These are phyloP conservation scores for Penicillium chermesinum DNA, from an alignment of 495 filamentous ascomycete species.

Conservation along the genomic window DNA sequence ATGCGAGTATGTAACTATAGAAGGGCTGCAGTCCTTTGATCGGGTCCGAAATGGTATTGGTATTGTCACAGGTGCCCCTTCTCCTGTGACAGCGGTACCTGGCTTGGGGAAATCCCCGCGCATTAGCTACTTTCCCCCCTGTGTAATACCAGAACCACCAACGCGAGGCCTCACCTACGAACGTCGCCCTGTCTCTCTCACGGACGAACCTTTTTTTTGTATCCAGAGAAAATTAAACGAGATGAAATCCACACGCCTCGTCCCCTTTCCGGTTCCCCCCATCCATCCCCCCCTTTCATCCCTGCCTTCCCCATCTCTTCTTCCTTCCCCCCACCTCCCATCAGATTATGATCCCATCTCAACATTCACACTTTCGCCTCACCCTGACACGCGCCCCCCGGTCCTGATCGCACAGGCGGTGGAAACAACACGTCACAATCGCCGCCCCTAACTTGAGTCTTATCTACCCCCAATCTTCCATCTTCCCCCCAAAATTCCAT, in stretches of 20 bases:
- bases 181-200: constrained; percentile 3
- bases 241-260: constrained; percentile 27
- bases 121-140: no score
- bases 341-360: constrained; percentile 8
- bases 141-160: constrained; percentile 2
- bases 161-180: constrained; percentile 1
- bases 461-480: constrained; percentile 7
- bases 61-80: no score
- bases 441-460: constrained; percentile 12
- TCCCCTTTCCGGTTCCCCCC: constrained; percentile 23
- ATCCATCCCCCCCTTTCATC: constrained; percentile 14
- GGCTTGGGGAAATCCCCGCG: no score
- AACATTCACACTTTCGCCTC: constrained; percentile 15
- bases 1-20: no score
- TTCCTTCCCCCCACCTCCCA: constrained; percentile 12
- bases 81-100: no score
- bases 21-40: no score
- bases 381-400: constrained; percentile 1
- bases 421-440: constrained; percentile 22
- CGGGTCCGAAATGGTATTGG: no score
- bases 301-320: constrained; percentile 9
- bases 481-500: background rate
- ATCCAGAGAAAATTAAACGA: constrained; percentile 16
- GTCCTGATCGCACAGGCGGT: constrained; percentile 9
- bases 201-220: constrained; percentile 9